These are phyloP conservation scores for Cinnamomum chago DNA, from an alignment of 164 flowering plant species.

Conservation along the genomic window DNA sequence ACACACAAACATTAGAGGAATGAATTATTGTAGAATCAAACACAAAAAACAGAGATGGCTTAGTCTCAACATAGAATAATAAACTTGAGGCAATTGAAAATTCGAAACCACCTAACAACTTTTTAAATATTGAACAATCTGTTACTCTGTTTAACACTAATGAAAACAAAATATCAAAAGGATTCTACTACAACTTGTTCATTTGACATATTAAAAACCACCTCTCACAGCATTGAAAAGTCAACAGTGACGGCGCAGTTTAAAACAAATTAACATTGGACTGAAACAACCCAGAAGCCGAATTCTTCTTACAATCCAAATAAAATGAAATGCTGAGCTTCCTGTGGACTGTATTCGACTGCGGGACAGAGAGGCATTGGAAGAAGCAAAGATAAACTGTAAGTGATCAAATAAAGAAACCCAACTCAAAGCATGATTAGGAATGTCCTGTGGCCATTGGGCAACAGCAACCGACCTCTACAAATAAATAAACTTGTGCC, in stretches of 20 bases:
- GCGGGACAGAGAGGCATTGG: not conserved
- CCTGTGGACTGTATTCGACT: no score
- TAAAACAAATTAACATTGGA: no score
- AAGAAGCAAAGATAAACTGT: not conserved
- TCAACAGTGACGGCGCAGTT: no score
- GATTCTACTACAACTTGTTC: no score
- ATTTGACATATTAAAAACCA: no score
- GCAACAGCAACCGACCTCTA: not conserved
- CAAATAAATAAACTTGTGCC: not conserved
- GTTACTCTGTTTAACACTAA: slow-evolving; percentile 14
- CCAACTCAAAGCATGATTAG: not conserved
- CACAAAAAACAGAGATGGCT: slow-evolving; percentile 34
- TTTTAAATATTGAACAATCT: slow-evolving; percentile 20
- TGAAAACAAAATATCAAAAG: no score
- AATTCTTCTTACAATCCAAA: no score
- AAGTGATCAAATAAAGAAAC: not conserved
- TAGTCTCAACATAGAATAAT: not conserved
- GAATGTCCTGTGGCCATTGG: not conserved
- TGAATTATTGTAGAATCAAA: slow-evolving; percentile 29
- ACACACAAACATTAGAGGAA: slow-evolving; percentile 7
- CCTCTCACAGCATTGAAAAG: no score
- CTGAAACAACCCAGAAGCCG: no score
- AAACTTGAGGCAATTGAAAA: slow-evolving; percentile 16
- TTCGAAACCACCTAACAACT: slow-evolving; percentile 4
- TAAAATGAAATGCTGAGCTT: no score